Evolutionary conservation across 176 grass and related monocot genomes (phyloP).

Genomic region (Tillandsia fasciculata): DNA sequence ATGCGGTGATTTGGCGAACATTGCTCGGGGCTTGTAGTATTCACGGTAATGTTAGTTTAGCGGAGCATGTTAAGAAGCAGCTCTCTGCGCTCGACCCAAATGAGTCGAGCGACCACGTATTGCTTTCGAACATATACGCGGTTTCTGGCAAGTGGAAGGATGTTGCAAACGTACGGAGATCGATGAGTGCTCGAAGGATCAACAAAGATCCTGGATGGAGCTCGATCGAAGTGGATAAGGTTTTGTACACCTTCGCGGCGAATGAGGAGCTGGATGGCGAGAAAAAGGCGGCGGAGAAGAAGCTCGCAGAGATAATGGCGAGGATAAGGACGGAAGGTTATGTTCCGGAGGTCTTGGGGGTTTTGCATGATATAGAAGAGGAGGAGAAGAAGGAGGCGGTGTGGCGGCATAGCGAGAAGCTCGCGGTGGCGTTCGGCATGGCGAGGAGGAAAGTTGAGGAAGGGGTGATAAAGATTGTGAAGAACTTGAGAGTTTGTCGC

Average conservation of each 20-base stretch:
- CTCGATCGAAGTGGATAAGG: slow-evolving; percentile 21
- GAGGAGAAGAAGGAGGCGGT: slow-evolving; percentile 19
- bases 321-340: slow-evolving; percentile 16
- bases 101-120: slow-evolving; percentile 15
- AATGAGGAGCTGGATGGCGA: slow-evolving; percentile 5
- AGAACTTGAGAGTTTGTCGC: slow-evolving; percentile 20
- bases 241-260: slow-evolving; percentile 13
- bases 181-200: not conserved
- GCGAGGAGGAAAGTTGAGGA: not conserved
- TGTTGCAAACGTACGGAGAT: slow-evolving; percentile 15
- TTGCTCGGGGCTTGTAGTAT: slow-evolving; percentile 26
- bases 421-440: slow-evolving; percentile 25
- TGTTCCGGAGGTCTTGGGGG: slow-evolving; percentile 4
- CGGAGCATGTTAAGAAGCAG: slow-evolving; percentile 16
- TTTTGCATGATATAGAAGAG: slow-evolving; percentile 29
- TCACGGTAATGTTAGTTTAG: slow-evolving; percentile 14
- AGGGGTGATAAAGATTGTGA: slow-evolving; percentile 21
- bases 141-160: slow-evolving; percentile 24
- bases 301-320: not conserved
- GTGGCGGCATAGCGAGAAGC: slow-evolving; percentile 20
- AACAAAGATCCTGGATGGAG: slow-evolving; percentile 22
- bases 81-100: slow-evolving; percentile 11
- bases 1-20: slow-evolving; percentile 21
- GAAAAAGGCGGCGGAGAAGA: slow-evolving; percentile 7
- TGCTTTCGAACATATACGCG: slow-evolving; percentile 22